These are phyloP conservation scores for Rhizopus stolonifer DNA, from an alignment of 371 early-diverging fungal species.

Conservation along the genomic window DNA sequence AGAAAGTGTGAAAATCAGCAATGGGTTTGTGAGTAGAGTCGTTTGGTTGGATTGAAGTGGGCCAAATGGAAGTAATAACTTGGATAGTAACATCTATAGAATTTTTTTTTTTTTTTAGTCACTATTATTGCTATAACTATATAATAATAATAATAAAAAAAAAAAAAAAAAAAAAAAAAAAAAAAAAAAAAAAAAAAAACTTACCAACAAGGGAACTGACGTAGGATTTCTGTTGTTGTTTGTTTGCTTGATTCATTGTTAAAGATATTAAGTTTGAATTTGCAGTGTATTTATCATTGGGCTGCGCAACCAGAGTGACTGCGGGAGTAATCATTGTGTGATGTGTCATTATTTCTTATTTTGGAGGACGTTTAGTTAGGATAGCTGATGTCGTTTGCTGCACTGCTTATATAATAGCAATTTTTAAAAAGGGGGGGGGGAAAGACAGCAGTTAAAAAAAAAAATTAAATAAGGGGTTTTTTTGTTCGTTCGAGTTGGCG, in stretches of 20 bases:
- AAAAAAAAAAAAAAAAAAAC: too few relatives aligned
- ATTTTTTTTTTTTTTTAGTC: neutral
- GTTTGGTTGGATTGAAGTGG: conserved; percentile 20
- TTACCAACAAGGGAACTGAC: conserved; percentile 42
- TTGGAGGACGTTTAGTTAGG: neutral
- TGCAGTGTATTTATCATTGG: conserved; percentile 19
- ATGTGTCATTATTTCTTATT: conserved; percentile 18
- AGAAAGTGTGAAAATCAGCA: conserved; percentile 62
- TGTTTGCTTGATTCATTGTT: conserved; percentile 20
- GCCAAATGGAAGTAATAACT: conserved; percentile 61
- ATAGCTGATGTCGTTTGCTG: too few relatives aligned
- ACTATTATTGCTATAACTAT: too few relatives aligned
- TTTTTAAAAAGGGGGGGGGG: too few relatives aligned
- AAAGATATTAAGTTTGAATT: conserved; percentile 18
- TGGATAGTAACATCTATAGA: conserved; percentile 52
- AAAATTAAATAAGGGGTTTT: too few relatives aligned
- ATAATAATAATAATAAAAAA: too few relatives aligned
- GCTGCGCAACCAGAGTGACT: conserved; percentile 20
- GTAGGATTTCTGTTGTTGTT: conserved; percentile 29
- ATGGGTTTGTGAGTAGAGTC: conserved; percentile 27
- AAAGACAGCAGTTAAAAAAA: too few relatives aligned
- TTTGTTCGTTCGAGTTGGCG: too few relatives aligned
- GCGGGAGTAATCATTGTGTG: conserved; percentile 18
- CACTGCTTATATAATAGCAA: too few relatives aligned
- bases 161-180: too few relatives aligned